Base-by-base conservation (phyloP, 495 filamentous ascomycete species). In the Penicillium salamii region DNA sequence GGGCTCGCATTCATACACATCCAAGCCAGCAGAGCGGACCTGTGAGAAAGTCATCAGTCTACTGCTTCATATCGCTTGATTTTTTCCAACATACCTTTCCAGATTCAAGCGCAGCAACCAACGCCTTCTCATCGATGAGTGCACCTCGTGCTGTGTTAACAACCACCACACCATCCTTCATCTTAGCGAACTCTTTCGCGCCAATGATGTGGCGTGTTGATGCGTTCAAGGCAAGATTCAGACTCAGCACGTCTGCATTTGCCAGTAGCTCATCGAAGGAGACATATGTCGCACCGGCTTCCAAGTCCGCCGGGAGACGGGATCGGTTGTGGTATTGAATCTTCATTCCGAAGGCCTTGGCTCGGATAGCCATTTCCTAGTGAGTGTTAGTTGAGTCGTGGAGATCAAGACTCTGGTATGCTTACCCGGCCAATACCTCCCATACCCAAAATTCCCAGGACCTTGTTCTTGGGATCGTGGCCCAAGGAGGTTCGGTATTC, bases 91-190 rank as follows among this genome's bases (percentile, higher is more conserved):
- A 72, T 47, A 90, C 87, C 66, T 85, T 82, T 8, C 86, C 86
- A 2, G 75, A 79, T 14, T 85, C 78, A 1, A 92, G 67, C 0
- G 87, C 86, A 18, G 77, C 73, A 7, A 88, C 88, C 17, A 91
- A 80, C 12, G 85, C 87, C 55, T 77, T 70, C 75, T 95, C 89
- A 56, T 95, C 85, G 31, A 92, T 82, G 47, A 89, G 70, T 24
- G 86, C 86, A 17, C 89, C 89, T 5, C 89, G 80, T 5, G 89
- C 89, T 3, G 90, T 91, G 61, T 95, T 95, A 13, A 92, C 81
- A 43, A 92, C 77, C 58, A 90, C 87, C 12, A 87, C 81, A 11
- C 89, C 89, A 53, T 80, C 77, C 61, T 90, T 91, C 78, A 92
- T 85, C 62, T 85, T 78, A 46, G 63, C 66, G 54, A 92, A 78